These are phyloP conservation scores for Grosmannia huntii DNA, from an alignment of 2,329 filamentous ascomycete genomes.

Conservation along the genomic window DNA sequence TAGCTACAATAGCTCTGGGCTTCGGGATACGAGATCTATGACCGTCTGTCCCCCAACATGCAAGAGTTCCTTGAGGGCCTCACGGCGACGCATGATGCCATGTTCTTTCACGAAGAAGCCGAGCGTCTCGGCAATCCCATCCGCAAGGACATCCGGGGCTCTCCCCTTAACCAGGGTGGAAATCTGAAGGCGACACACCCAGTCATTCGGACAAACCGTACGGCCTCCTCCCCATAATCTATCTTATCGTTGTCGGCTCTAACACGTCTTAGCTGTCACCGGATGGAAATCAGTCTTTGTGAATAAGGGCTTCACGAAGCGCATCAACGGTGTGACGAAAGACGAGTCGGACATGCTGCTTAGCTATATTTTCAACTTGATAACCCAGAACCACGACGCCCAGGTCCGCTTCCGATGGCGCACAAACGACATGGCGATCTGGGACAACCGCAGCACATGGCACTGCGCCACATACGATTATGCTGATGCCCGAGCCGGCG, in stretches of 20 bases:
- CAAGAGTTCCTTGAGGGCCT: conserved; percentile 33
- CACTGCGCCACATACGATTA: conserved; percentile 52
- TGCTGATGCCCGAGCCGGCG: conserved; percentile 26
- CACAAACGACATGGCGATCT: conserved; percentile 45
- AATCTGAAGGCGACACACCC: conserved; percentile 38
- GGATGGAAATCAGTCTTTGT: conserved; percentile 44
- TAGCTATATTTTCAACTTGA: conserved; percentile 31
- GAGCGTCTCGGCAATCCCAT: conserved; percentile 27
- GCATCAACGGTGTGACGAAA: conserved; percentile 40
- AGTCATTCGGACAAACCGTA: conserved; percentile 43
- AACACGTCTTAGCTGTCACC: conserved; percentile 27
- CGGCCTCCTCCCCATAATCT: not conserved
- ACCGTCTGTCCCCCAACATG: conserved; percentile 32
- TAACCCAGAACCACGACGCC: conserved; percentile 42
- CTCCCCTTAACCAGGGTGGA: conserved; percentile 42
- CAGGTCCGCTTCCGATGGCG: conserved; percentile 43
- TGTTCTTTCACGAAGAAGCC: conserved; percentile 37
- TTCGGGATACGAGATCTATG: conserved; percentile 32
- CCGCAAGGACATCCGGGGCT: conserved; percentile 28
- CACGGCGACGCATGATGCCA: conserved; percentile 26
- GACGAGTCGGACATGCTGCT: conserved; percentile 41
- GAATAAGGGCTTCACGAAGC: conserved; percentile 37
- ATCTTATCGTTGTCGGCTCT: not conserved
- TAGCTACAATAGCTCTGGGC: conserved; percentile 25
- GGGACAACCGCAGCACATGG: conserved; percentile 47